phyloP scores from a whole-genome alignment of 1,284 basidiomycete genomes.

The Cystobasidium pallidum region DNA sequence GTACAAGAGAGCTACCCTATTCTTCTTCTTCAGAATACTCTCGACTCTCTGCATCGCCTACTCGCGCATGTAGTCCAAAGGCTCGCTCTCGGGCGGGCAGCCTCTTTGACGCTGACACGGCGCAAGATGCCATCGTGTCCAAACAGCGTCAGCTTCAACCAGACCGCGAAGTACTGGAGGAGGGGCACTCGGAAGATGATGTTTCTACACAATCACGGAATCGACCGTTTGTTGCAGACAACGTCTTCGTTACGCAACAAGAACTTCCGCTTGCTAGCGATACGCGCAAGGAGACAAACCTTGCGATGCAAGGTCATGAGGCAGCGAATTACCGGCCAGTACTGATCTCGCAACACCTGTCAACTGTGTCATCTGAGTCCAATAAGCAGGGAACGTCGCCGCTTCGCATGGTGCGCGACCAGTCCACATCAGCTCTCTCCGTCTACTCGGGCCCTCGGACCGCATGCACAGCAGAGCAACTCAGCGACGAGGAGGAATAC shows the following conservation, averaged over 20 bases:
- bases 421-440: not conserved
- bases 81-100: slow-evolving; percentile 5
- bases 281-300: slow-evolving; percentile 56
- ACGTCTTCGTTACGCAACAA: not conserved
- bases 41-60: slow-evolving; percentile 13
- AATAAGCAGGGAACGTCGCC: not conserved
- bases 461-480: not conserved
- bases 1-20: not conserved
- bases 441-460: no score
- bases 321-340: not conserved
- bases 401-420: not conserved
- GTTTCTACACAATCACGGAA: not conserved
- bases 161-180: not conserved
- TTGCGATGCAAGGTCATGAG: not conserved
- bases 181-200: not conserved
- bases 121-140: not conserved
- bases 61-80: not conserved
- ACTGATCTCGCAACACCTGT: no score
- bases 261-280: slow-evolving; percentile 64
- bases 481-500: slow-evolving; percentile 54
- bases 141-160: not conserved
- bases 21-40: not conserved
- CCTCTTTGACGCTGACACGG: slow-evolving; percentile 13
- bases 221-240: no score
- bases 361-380: no score